These are phyloP conservation scores for Syncephalastrum racemosum DNA, from an alignment of 371 early-diverging fungal genomes.

Conservation along the genomic window DNA sequence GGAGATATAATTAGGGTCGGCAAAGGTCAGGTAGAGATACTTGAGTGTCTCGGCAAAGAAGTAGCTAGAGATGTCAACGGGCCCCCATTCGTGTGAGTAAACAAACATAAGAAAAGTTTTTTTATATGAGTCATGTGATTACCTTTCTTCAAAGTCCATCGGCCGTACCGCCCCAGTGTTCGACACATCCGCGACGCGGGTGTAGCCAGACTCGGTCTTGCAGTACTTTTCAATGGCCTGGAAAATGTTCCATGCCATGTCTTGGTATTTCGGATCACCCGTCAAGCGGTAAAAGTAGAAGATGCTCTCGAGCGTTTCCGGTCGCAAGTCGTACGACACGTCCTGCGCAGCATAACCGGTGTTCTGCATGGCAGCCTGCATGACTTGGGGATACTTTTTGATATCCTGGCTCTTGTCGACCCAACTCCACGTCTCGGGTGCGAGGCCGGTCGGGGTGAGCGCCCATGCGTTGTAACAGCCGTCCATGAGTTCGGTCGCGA, in stretches of 20 bases:
- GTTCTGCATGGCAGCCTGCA: conserved; percentile 25
- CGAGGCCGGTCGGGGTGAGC: conserved; percentile 36
- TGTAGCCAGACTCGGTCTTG: conserved; percentile 60
- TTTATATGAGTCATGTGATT: conserved; percentile 16
- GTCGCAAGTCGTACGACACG: conserved; percentile 21
- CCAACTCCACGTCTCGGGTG: conserved; percentile 53
- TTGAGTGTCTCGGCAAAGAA: conserved; percentile 92
- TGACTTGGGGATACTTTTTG: conserved; percentile 17
- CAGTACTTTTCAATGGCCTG: conserved; percentile 65
- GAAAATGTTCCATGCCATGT: conserved; percentile 72
- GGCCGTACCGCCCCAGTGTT: conserved; percentile 17
- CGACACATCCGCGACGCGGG: conserved; percentile 59
- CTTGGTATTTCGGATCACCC: conserved; percentile 65
- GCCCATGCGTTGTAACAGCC: conserved; percentile 42
- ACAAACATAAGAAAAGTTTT: too few species aligned
- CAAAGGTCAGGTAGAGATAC: conserved; percentile 87
- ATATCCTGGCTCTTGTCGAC: conserved; percentile 29
- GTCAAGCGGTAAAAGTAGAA: conserved; percentile 76
- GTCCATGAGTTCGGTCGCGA: conserved; percentile 43
- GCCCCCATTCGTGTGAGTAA: not conserved
- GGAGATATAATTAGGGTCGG: conserved; percentile 56
- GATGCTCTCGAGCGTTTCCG: conserved; percentile 77
- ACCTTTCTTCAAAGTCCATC: conserved; percentile 47
- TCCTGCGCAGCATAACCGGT: conserved; percentile 27
- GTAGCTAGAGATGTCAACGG: conserved; percentile 49